phyloP scores from a whole-genome alignment of 345 rosid genomes.

The Hibiscus mutabilis region DNA sequence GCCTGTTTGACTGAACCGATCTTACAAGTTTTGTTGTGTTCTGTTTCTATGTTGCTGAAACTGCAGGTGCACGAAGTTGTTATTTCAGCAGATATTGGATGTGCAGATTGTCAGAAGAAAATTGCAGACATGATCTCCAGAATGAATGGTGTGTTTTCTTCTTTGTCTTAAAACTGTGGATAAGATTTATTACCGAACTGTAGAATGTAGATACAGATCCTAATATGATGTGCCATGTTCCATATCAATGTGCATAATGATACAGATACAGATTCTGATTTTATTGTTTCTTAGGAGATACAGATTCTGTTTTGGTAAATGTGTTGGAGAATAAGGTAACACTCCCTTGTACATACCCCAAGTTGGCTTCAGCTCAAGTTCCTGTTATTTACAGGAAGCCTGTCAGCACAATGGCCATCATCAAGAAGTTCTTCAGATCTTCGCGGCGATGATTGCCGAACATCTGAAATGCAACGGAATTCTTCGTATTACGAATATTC shows the following conservation, averaged over 20 bases:
- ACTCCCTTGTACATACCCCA: slow-evolving; percentile 53
- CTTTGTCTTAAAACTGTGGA: background rate
- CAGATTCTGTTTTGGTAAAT: slow-evolving; percentile 59
- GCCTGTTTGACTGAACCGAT: background rate
- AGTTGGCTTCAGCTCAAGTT: slow-evolving; percentile 24
- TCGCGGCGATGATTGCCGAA: slow-evolving; percentile 16
- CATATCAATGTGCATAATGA: background rate
- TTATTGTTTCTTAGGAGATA: slow-evolving; percentile 33
- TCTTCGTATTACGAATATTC: background rate
- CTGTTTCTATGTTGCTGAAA: slow-evolving; percentile 4
- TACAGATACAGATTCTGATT: background rate
- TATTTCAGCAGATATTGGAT: slow-evolving; percentile 68
- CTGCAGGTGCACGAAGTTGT: slow-evolving; percentile 81
- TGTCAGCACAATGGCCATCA: slow-evolving; percentile 39
- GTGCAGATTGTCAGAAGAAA: slow-evolving; percentile 62
- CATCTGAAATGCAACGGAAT: background rate
- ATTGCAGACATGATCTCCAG: slow-evolving; percentile 70
- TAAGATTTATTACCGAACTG: background rate
- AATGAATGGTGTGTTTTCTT: slow-evolving; percentile 47
- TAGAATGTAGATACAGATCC: no score
- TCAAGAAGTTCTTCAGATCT: slow-evolving; percentile 45
- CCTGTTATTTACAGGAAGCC: slow-evolving; percentile 30
- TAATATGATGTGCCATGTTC: background rate
- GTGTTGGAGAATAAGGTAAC: slow-evolving; percentile 72
- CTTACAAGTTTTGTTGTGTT: background rate